phyloP scores from a whole-genome alignment of 2,329 filamentous ascomycete species.

The Penicillium paneum region DNA sequence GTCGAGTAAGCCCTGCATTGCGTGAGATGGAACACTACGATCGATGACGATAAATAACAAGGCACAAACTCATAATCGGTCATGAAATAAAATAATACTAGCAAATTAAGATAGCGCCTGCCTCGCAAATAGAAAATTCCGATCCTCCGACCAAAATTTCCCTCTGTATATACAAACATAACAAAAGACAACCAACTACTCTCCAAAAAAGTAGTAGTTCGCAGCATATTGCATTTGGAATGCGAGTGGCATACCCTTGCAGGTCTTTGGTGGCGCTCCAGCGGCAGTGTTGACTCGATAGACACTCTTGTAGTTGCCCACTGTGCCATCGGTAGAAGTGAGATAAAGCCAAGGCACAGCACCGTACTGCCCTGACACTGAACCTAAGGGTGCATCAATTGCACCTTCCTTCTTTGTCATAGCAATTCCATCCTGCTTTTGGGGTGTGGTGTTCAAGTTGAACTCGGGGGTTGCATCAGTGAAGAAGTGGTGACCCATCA shows the following conservation, averaged over 20 bases:
- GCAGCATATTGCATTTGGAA: slow-evolving; percentile 80
- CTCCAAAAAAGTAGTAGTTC: slow-evolving; percentile 65
- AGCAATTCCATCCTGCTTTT: slow-evolving; percentile 52
- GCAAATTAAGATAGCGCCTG: slow-evolving; percentile 9
- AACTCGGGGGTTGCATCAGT: slow-evolving; percentile 70
- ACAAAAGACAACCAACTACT: slow-evolving; percentile 15
- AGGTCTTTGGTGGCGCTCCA: slow-evolving; percentile 71
- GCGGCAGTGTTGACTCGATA: slow-evolving; percentile 84
- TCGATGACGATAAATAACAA: neutral
- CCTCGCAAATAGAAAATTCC: slow-evolving; percentile 5
- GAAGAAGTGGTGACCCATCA: slow-evolving; percentile 83
- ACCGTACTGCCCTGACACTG: slow-evolving; percentile 59
- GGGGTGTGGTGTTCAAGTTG: slow-evolving; percentile 61
- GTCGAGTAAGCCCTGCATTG: neutral
- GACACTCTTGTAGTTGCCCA: slow-evolving; percentile 66
- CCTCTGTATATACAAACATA: slow-evolving; percentile 16
- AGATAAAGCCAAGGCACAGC: slow-evolving; percentile 83
- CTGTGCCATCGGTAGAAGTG: slow-evolving; percentile 51
- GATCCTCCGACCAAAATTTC: slow-evolving; percentile 2
- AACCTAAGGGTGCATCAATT: slow-evolving; percentile 60
- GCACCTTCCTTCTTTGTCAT: slow-evolving; percentile 61
- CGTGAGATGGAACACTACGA: neutral
- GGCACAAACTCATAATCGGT: neutral
- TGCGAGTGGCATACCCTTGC: slow-evolving; percentile 58
- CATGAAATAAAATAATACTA: neutral